Evolutionary conservation across 2,329 filamentous ascomycete species (phyloP).

Genomic region (Pezicula carpinea): DNA sequence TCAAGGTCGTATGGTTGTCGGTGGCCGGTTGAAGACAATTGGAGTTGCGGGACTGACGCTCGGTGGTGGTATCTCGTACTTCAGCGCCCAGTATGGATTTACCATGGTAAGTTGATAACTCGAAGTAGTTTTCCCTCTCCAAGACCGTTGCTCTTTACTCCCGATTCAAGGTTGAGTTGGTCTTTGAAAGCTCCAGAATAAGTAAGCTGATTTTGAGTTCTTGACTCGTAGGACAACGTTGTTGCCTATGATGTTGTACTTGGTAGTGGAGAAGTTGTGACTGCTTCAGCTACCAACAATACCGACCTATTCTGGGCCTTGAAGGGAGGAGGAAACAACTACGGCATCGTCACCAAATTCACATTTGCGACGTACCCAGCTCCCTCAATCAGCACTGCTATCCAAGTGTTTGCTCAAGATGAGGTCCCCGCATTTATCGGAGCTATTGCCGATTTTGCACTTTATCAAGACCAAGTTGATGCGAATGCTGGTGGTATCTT

Average conservation of each 20-base stretch:
- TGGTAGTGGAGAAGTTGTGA: constrained; percentile 10
- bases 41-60: constrained; percentile 42
- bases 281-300: constrained; percentile 21
- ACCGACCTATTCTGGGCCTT: constrained; percentile 47
- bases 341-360: constrained; percentile 44
- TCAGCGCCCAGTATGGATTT: constrained; percentile 1
- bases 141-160: too few relatives aligned
- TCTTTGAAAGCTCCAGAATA: too few relatives aligned
- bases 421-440: not conserved
- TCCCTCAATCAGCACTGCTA: not conserved
- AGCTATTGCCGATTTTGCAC: not conserved
- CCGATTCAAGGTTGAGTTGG: too few relatives aligned
- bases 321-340: constrained; percentile 51
- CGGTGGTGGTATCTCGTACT: constrained; percentile 21
- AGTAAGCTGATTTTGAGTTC: too few relatives aligned
- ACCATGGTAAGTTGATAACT: too few relatives aligned
- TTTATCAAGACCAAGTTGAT: not conserved
- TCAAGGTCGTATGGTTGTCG: constrained; percentile 25
- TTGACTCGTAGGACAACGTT: too few relatives aligned
- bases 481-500: not conserved
- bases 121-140: too few relatives aligned
- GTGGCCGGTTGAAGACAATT: constrained; percentile 41
- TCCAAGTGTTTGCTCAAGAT: not conserved
- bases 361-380: constrained; percentile 33
- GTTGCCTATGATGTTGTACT: too few relatives aligned